A percentile compares a stretch with the other conserved stretches of the same genome.
phyloP scores from a whole-genome alignment of 1,284 basidiomycete species.

The Cryptococcus maquisensis region DNA sequence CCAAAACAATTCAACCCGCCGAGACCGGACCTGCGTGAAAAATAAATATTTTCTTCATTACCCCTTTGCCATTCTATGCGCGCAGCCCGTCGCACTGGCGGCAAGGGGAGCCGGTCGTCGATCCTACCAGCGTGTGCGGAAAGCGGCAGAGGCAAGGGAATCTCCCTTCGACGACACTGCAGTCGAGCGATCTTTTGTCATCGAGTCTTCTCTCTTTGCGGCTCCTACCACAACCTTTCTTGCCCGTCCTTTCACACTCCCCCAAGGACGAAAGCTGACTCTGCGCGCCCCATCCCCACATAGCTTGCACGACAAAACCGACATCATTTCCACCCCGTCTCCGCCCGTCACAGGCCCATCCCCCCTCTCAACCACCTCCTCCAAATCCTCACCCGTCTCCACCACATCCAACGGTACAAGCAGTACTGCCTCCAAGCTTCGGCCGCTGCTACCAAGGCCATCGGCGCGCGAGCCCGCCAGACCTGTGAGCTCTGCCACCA shows the following conservation, averaged over 20 bases:
- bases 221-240: neutral
- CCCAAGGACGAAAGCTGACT: neutral
- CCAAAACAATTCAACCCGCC: no score
- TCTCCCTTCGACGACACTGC: neutral
- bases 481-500: constrained; percentile 4
- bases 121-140: neutral
- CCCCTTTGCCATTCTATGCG: no score
- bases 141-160: no score
- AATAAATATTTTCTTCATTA: no score
- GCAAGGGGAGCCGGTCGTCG: neutral
- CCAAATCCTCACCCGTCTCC: constrained; percentile 36
- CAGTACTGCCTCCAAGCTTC: constrained; percentile 25
- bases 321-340: constrained; percentile 42
- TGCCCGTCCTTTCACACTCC: neutral
- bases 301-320: constrained; percentile 4
- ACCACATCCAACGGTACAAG: constrained; percentile 20
- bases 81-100: no score
- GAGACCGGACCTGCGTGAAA: no score
- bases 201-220: neutral
- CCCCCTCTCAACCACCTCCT: constrained; percentile 38
- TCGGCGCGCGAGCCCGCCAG: constrained; percentile 19
- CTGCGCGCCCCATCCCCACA: neutral
- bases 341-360: constrained; percentile 41
- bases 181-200: neutral
- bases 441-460: constrained; percentile 41